A percentile compares a stretch with the other conserved stretches of the same genome.
Conservation (phyloP, 441 rosid genomes). For the Aquilaria agallochum region DNA sequence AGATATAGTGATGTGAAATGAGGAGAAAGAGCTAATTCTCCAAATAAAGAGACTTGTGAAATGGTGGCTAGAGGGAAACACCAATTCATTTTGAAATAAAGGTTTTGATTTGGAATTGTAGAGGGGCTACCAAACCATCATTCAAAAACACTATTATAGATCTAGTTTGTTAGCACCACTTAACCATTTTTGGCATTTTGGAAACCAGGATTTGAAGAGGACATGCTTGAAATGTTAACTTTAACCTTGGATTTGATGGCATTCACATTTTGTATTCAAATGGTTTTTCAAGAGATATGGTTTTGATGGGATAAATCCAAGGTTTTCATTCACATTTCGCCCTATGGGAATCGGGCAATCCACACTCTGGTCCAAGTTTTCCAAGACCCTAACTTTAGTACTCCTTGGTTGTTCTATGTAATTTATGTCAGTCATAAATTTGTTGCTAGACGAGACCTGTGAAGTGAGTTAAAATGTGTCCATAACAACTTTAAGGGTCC, state of each 20-base stretch:
- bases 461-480: not conserved
- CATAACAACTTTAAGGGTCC: not conserved
- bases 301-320: not conserved
- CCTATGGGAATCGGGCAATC: not conserved
- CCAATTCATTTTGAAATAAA: no score
- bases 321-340: not conserved
- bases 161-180: no score
- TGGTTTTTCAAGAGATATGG: not conserved
- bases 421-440: not conserved
- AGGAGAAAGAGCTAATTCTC: no score
- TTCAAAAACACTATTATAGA: no score
- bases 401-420: not conserved
- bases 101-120: no score
- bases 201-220: no score
- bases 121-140: no score
- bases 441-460: not conserved
- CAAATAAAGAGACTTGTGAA: no score
- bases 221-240: no score
- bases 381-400: not conserved
- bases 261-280: not conserved
- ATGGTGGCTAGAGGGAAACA: no score
- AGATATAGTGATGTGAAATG: no score
- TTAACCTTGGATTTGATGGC: not conserved
- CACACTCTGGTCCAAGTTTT: not conserved
- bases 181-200: no score